Evolutionary conservation across 140 eudicot genomes (phyloP).

Genomic region (Cichorium intybus): DNA sequence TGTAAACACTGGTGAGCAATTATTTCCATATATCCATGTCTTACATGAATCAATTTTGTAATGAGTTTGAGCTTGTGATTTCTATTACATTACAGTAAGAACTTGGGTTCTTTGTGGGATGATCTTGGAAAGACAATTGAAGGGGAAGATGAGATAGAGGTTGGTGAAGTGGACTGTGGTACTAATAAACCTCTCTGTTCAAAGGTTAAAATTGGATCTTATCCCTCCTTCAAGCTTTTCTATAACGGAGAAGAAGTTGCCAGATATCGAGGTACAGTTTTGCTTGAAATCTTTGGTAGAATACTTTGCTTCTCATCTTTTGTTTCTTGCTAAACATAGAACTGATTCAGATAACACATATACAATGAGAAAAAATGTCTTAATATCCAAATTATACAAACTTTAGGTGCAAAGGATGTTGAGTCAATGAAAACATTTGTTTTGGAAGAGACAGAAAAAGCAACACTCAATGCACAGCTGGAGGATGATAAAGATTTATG

Average conservation of each 20-base stretch:
- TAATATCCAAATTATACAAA: too few species aligned
- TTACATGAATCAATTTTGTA: background rate
- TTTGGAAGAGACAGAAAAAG: slow-evolving; percentile 80
- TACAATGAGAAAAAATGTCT: too few species aligned
- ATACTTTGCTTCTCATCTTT: slow-evolving; percentile 4
- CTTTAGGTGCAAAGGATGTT: slow-evolving; percentile 69
- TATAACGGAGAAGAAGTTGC: slow-evolving; percentile 95
- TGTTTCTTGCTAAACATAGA: background rate
- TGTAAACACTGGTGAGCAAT: slow-evolving; percentile 88
- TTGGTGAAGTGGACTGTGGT: slow-evolving; percentile 94
- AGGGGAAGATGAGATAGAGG: slow-evolving; percentile 94
- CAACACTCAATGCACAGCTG: slow-evolving; percentile 51
- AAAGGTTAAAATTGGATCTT: slow-evolving; percentile 85
- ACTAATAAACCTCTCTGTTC: slow-evolving; percentile 69
- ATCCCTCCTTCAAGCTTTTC: slow-evolving; percentile 89
- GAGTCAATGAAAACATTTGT: slow-evolving; percentile 74
- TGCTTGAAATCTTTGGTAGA: slow-evolving; percentile 8
- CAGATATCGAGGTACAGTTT: slow-evolving; percentile 70
- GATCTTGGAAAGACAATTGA: slow-evolving; percentile 90
- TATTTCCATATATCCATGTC: background rate
- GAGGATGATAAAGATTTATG: slow-evolving; percentile 69
- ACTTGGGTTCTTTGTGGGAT: slow-evolving; percentile 87
- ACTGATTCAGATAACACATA: background rate
- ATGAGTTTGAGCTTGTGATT: slow-evolving; percentile 1
- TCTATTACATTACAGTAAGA: slow-evolving; percentile 50